These are phyloP conservation scores for Zizania palustris DNA, from an alignment of 202 grass and related monocot genomes.

Conservation along the genomic window DNA sequence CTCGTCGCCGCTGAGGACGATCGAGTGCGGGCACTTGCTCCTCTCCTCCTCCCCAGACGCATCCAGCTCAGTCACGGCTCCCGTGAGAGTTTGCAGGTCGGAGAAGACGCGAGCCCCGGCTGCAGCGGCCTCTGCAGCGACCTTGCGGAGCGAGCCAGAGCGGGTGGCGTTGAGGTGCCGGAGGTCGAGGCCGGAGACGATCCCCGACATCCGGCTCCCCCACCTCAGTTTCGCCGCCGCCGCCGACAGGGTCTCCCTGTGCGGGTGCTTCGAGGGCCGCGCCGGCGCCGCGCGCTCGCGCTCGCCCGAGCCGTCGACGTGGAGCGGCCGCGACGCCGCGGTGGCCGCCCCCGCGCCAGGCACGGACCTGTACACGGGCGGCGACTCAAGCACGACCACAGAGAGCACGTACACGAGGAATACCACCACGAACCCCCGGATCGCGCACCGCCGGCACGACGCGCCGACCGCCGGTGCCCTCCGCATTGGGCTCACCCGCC, in stretches of 20 bases:
- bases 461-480: constrained; percentile 46
- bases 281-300: constrained; percentile 28
- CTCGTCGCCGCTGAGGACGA: constrained; percentile 56
- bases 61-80: neutral
- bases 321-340: constrained; percentile 14
- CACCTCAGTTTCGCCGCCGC: neutral
- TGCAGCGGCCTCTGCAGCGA: constrained; percentile 55
- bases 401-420: constrained; percentile 53
- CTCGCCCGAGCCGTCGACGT: constrained; percentile 36
- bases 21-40: constrained; percentile 67
- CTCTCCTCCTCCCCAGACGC: constrained; percentile 26
- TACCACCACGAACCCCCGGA: constrained; percentile 54
- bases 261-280: constrained; percentile 41
- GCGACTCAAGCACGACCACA: neutral
- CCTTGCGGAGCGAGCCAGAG: constrained; percentile 52
- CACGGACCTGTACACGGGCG: constrained; percentile 38
- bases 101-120: constrained; percentile 51
- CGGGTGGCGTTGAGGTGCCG: constrained; percentile 49
- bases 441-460: constrained; percentile 44
- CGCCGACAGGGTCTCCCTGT: constrained; percentile 41
- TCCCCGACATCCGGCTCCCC: constrained; percentile 26
- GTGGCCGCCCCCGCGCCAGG: neutral
- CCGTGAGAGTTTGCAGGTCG: constrained; percentile 37
- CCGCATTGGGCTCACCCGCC: constrained; percentile 55
- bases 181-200: constrained; percentile 54